Conservation (phyloP, 257 asterid species). For the Jacaranda mimosifolia region DNA sequence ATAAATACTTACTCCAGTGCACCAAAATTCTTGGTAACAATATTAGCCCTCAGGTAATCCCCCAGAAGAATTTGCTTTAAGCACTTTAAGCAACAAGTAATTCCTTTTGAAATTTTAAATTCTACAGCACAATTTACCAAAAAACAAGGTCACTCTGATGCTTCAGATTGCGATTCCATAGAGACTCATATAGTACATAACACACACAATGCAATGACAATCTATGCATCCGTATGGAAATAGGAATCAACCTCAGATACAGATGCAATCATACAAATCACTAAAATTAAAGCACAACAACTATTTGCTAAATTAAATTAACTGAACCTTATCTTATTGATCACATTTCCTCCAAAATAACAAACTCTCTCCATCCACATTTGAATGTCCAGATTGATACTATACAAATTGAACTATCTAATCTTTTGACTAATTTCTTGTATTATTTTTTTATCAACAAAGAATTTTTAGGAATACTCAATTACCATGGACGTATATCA, state of each 20-base stretch:
- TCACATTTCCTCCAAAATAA: slow-evolving; percentile 1
- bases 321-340: not conserved
- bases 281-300: slow-evolving; percentile 8
- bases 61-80: not conserved
- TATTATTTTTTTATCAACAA: not conserved
- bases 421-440: not conserved
- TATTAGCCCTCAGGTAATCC: not conserved
- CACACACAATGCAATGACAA: not conserved
- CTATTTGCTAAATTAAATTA: not conserved
- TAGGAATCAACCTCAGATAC: not conserved
- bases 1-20: not conserved
- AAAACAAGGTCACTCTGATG: not conserved
- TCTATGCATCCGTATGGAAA: not conserved
- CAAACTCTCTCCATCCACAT: not conserved
- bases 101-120: not conserved
- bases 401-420: slow-evolving; percentile 5
- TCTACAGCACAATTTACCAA: not conserved
- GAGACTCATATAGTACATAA: too few relatives aligned
- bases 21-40: not conserved
- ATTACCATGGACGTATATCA: slow-evolving; percentile 97
- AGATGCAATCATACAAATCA: not conserved
- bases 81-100: not conserved
- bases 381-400: slow-evolving; percentile 1
- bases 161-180: not conserved
- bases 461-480: slow-evolving; percentile 2